A percentile compares a stretch with the other conserved stretches of the same genome.
These are phyloP conservation scores for Zizania latifolia DNA, from an alignment of 176 grass and related monocot species.

Conservation along the genomic window DNA sequence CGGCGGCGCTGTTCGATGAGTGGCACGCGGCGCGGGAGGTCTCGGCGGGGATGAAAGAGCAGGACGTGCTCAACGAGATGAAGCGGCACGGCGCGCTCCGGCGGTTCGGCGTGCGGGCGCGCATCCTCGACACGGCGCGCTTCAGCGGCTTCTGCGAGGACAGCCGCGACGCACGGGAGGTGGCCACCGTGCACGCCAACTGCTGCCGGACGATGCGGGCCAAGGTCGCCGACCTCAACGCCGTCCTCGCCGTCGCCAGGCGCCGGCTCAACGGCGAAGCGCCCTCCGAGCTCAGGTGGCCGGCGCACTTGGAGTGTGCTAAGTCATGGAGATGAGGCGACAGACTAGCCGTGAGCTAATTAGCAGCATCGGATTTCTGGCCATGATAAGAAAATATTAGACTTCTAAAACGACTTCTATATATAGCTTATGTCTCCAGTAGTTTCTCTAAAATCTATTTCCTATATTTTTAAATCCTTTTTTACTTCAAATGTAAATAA, in stretches of 20 bases:
- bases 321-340: slow-evolving; percentile 26
- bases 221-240: slow-evolving; percentile 57
- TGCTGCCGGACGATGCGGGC: slow-evolving; percentile 62
- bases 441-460: too few species aligned
- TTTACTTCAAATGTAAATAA: too few species aligned
- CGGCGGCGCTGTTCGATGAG: slow-evolving; percentile 52
- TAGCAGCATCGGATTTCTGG: too few species aligned
- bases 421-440: too few species aligned
- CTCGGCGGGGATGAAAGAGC: slow-evolving; percentile 58
- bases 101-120: slow-evolving; percentile 41
- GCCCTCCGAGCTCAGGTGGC: slow-evolving; percentile 4
- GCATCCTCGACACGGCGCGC: slow-evolving; percentile 58
- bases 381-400: too few species aligned
- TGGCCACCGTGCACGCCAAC: slow-evolving; percentile 77
- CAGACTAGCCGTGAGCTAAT: neutral
- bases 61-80: slow-evolving; percentile 67
- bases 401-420: too few species aligned
- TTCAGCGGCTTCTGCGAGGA: slow-evolving; percentile 78
- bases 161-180: slow-evolving; percentile 39
- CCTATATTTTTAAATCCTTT: too few species aligned
- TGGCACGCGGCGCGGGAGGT: slow-evolving; percentile 39
- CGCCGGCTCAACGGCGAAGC: neutral
- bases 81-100: slow-evolving; percentile 40
- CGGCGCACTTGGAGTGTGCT: slow-evolving; percentile 21
- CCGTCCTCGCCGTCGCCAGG: slow-evolving; percentile 26